Percentiles rank a stretch among this genome's conserved stretches.
Evolutionary conservation across 1,284 basidiomycete genomes (phyloP).

Genomic region (Fistulinella cinereoalba): DNA sequence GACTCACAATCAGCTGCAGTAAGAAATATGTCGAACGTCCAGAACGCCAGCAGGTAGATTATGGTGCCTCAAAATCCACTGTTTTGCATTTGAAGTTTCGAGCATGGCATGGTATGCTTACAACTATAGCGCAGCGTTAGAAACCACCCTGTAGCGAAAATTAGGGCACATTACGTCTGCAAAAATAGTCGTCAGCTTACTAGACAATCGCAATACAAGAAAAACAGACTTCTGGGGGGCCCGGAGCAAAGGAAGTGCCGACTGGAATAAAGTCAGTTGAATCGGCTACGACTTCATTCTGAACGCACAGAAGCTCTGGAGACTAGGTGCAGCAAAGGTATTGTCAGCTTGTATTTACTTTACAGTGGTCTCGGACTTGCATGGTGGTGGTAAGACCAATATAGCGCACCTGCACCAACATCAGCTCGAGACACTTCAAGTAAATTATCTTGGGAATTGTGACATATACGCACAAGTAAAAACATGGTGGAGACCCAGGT

Average conservation of each 20-base stretch:
- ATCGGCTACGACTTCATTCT: accelerated
- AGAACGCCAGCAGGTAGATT: not conserved
- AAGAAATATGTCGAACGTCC: not conserved
- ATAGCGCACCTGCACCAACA: not conserved
- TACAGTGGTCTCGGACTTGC: not conserved
- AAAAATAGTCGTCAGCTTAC: no score
- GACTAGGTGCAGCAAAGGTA: not conserved
- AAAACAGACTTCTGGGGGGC: not conserved
- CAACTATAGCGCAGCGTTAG: not conserved
- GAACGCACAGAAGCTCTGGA: not conserved
- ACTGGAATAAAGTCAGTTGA: not conserved
- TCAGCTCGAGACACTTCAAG: not conserved
- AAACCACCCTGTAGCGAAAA: no score
- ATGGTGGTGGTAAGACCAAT: not conserved
- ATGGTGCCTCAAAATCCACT: not conserved
- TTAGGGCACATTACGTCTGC: no score
- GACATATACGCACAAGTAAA: not conserved
- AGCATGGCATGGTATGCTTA: not conserved
- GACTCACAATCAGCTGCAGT: slow-evolving; percentile 2
- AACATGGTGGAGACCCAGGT: not conserved
- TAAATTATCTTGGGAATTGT: not conserved
- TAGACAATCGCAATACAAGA: no score
- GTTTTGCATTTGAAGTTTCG: not conserved
- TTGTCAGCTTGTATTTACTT: not conserved
- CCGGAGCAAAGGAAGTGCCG: no score